These are phyloP conservation scores for Macrolepiota albuminosa DNA, from an alignment of 768 basidiomycete genomes.

Conservation along the genomic window DNA sequence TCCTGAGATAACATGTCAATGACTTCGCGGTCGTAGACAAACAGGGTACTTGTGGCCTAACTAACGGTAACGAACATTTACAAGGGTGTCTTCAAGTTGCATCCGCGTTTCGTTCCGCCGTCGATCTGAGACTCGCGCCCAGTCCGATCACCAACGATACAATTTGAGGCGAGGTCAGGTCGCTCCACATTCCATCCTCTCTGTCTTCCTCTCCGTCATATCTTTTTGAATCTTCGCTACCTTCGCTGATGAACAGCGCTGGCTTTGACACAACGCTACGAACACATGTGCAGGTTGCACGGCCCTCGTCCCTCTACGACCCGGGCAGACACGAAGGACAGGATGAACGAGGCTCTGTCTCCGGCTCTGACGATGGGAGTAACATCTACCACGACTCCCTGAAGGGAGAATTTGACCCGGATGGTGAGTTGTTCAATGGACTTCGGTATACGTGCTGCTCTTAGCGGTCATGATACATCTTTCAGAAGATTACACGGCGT, in stretches of 20 bases:
- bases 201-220: constrained; percentile 11
- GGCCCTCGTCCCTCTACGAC: constrained; percentile 22
- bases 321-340: constrained; percentile 22
- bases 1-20: constrained; percentile 46
- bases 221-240: constrained; percentile 6
- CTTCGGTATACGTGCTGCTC: not conserved
- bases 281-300: constrained; percentile 22
- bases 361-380: constrained; percentile 54
- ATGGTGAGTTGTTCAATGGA: constrained; percentile 33
- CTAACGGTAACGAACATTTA: constrained; percentile 27
- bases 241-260: constrained; percentile 26
- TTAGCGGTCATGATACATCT: not conserved
- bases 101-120: constrained; percentile 42
- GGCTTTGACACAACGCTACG: constrained; percentile 17
- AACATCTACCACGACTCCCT: constrained; percentile 29
- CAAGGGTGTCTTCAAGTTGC: constrained; percentile 29
- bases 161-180: constrained; percentile 15
- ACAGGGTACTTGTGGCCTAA: constrained; percentile 26
- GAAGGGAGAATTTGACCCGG: constrained; percentile 39
- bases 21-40: constrained; percentile 32
- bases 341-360: constrained; percentile 47
- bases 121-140: constrained; percentile 39
- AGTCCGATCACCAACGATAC: constrained; percentile 35
- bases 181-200: constrained; percentile 13
- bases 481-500: constrained; percentile 31